Evolutionary conservation across 805 yeast genomes (phyloP).

Genomic region (Kodamaea fukazawae): DNA sequence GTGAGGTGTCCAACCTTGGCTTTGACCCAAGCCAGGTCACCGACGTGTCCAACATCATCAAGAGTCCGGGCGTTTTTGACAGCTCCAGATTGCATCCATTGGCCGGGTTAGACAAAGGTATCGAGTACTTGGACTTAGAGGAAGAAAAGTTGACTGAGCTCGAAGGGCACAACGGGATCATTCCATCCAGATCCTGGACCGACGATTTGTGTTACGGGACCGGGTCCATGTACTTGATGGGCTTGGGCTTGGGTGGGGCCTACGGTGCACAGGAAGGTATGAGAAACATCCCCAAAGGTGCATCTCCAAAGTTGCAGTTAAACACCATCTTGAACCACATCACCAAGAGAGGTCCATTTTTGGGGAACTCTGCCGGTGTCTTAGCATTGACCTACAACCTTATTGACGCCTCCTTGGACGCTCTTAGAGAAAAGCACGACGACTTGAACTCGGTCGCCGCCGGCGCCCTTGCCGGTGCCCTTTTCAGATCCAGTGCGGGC

Average conservation of each 20-base stretch:
- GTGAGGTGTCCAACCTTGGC: slow-evolving; percentile 35
- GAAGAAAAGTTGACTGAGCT: slow-evolving; percentile 68
- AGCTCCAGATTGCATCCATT: slow-evolving; percentile 80
- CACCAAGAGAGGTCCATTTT: slow-evolving; percentile 92
- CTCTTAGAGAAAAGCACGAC: slow-evolving; percentile 85
- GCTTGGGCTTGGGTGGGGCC: slow-evolving; percentile 86
- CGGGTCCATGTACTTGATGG: slow-evolving; percentile 86
- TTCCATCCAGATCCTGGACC: slow-evolving; percentile 97
- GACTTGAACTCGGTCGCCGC: slow-evolving; percentile 78
- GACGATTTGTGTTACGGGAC: slow-evolving; percentile 98
- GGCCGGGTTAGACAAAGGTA: slow-evolving; percentile 86
- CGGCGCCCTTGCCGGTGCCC: slow-evolving; percentile 90
- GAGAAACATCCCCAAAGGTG: slow-evolving; percentile 66
- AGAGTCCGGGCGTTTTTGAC: slow-evolving; percentile 62
- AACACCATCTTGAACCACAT: slow-evolving; percentile 89
- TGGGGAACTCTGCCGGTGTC: slow-evolving; percentile 95
- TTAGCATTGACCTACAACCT: slow-evolving; percentile 86
- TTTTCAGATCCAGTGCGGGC: slow-evolving; percentile 85
- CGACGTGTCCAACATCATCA: slow-evolving; percentile 61
- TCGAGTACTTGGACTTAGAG: slow-evolving; percentile 88
- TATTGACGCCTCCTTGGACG: slow-evolving; percentile 75
- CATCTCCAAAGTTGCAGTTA: slow-evolving; percentile 77
- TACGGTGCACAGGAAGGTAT: slow-evolving; percentile 88
- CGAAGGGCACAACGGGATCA: slow-evolving; percentile 88
- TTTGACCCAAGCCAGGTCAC: slow-evolving; percentile 64